phyloP scores from a whole-genome alignment of 306 rosid species.

The Spatholobus suberectus region DNA sequence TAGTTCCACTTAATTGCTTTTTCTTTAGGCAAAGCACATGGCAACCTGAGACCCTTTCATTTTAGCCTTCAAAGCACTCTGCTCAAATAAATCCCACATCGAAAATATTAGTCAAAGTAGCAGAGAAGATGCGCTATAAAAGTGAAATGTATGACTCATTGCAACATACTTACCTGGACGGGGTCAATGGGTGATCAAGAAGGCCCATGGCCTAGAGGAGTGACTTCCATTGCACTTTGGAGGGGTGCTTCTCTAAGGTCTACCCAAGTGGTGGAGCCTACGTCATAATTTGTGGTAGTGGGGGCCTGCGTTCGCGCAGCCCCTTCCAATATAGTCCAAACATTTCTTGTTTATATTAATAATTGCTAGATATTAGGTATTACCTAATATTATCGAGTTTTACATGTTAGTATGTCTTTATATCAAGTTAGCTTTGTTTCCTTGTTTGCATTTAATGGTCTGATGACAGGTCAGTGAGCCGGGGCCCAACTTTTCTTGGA shows the following conservation, averaged over 20 bases:
- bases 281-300: conserved; percentile 54
- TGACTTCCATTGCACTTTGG: conserved; percentile 58
- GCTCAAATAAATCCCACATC: not conserved
- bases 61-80: not conserved
- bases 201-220: conserved; percentile 51
- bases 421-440: no score
- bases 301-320: conserved; percentile 64
- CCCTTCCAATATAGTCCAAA: not conserved
- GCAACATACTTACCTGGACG: conserved; percentile 47
- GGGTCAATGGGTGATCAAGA: conserved; percentile 51
- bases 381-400: no score
- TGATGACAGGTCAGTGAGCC: no score
- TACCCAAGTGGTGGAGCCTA: conserved; percentile 48
- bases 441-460: no score
- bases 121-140: not conserved
- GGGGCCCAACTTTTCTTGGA: no score
- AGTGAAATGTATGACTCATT: fast-evolving
- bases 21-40: no score
- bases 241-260: conserved; percentile 50
- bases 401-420: no score
- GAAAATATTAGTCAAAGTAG: not conserved
- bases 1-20: no score
- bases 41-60: no score
- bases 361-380: no score
- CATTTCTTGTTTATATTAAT: no score